phyloP scores from a whole-genome alignment of 2,329 filamentous ascomycete genomes.

The Ophiostoma novo-ulmi region DNA sequence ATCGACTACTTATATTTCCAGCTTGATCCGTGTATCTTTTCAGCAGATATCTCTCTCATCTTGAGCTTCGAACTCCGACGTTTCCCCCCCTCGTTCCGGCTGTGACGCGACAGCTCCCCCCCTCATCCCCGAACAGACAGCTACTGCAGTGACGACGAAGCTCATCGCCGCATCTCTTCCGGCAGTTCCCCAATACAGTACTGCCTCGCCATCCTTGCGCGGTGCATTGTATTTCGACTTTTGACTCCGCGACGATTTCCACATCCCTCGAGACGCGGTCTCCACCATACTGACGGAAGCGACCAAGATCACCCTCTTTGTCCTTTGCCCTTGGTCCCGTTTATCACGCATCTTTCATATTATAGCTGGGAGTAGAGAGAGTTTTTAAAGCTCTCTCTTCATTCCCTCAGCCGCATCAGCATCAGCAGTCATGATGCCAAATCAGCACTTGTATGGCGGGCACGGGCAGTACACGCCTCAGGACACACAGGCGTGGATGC shows the following conservation, averaged over 20 bases:
- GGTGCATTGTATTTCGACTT: slow-evolving; percentile 2
- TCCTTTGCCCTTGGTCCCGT: background rate
- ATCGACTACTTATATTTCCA: background rate
- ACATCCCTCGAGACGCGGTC: slow-evolving; percentile 7
- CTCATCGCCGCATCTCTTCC: background rate
- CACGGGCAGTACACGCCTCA: slow-evolving; percentile 63
- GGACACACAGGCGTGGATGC: slow-evolving; percentile 59
- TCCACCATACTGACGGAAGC: background rate
- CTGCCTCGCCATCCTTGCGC: slow-evolving; percentile 1
- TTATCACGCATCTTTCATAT: background rate
- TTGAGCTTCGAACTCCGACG: background rate
- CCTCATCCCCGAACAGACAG: background rate
- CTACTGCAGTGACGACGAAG: background rate
- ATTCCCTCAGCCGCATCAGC: background rate
- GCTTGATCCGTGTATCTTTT: background rate
- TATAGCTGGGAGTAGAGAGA: slow-evolving; percentile 13
- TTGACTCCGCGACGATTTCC: background rate
- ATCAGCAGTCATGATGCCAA: slow-evolving; percentile 50
- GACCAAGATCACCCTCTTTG: background rate
- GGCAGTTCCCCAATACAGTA: background rate
- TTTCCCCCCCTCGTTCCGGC: background rate
- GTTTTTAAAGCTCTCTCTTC: slow-evolving; percentile 11
- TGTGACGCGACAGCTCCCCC: background rate
- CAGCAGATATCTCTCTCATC: background rate
- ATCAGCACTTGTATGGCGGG: slow-evolving; percentile 60